Conservation (phyloP, 345 rosid genomes). For the Eutrema yunnanense region DNA sequence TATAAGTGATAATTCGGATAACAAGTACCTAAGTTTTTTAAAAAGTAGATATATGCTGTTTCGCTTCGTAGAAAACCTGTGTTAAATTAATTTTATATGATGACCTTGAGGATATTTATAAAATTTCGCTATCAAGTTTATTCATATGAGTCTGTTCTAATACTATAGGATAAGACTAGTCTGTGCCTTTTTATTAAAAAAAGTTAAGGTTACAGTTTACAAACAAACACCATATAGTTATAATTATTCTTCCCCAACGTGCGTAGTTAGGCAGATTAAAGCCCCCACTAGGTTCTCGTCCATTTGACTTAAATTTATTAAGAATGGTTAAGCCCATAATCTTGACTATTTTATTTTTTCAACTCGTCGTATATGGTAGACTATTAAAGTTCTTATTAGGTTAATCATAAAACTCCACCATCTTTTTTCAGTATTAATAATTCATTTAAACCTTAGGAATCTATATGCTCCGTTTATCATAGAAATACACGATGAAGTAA, state of each 20-base stretch:
- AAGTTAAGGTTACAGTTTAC: background rate
- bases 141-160: background rate
- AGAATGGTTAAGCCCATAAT: conserved; percentile 17
- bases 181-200: background rate
- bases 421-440: background rate
- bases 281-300: background rate
- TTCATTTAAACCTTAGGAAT: background rate
- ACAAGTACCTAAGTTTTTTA: background rate
- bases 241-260: background rate
- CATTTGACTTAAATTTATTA: conserved; percentile 11
- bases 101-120: background rate
- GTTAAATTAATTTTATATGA: background rate
- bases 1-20: no score
- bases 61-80: background rate
- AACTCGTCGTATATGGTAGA: background rate
- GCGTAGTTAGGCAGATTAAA: conserved; percentile 5
- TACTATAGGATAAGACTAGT: background rate
- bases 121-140: background rate
- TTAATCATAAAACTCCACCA: background rate
- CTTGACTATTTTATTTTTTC: background rate
- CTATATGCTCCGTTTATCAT: background rate
- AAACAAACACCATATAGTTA: background rate
- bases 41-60: background rate
- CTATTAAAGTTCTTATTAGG: background rate
- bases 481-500: background rate